Percentiles rank a stretch among this genome's conserved stretches.
Evolutionary conservation across 331 rosid species (phyloP).

Genomic region (Telfairia occidentalis): DNA sequence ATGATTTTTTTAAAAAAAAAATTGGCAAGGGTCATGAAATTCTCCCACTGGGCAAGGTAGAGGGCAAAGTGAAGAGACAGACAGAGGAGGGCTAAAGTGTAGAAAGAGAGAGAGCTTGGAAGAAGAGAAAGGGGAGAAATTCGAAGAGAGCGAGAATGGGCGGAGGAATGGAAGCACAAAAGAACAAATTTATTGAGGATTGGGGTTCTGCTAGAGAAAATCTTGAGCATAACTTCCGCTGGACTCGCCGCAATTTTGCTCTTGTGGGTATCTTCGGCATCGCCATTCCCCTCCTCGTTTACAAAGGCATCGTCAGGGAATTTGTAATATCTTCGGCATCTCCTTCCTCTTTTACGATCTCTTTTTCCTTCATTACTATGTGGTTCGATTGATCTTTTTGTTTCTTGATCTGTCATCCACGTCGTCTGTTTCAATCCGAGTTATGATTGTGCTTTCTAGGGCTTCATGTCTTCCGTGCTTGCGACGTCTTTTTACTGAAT

Average conservation of each 20-base stretch:
- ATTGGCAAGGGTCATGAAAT: not conserved
- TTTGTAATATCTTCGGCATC: slow-evolving; percentile 35
- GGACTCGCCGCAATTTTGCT: slow-evolving; percentile 86
- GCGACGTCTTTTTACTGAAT: not conserved
- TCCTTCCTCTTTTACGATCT: not conserved
- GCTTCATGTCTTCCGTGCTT: not conserved
- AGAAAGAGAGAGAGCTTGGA: not conserved
- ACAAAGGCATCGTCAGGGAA: slow-evolving; percentile 86
- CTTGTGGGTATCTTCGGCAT: slow-evolving; percentile 77
- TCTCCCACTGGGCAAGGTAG: not conserved
- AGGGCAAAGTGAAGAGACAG: not conserved
- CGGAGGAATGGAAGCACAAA: slow-evolving; percentile 91
- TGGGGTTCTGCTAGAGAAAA: slow-evolving; percentile 83
- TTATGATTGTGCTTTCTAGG: not conserved
- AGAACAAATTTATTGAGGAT: slow-evolving; percentile 81
- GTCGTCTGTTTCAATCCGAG: not conserved
- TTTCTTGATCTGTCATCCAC: not conserved
- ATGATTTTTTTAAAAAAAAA: too few species aligned
- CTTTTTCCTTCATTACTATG: not conserved
- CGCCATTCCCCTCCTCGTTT: slow-evolving; percentile 68
- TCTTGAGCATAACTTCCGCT: slow-evolving; percentile 80
- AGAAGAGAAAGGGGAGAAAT: not conserved
- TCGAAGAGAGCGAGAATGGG: slow-evolving; percentile 40
- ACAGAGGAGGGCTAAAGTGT: not conserved
- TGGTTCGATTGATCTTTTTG: not conserved